Evolutionary conservation across 192 early-diverging fungal species (phyloP).

Genomic region (Coemansia sp.): DNA sequence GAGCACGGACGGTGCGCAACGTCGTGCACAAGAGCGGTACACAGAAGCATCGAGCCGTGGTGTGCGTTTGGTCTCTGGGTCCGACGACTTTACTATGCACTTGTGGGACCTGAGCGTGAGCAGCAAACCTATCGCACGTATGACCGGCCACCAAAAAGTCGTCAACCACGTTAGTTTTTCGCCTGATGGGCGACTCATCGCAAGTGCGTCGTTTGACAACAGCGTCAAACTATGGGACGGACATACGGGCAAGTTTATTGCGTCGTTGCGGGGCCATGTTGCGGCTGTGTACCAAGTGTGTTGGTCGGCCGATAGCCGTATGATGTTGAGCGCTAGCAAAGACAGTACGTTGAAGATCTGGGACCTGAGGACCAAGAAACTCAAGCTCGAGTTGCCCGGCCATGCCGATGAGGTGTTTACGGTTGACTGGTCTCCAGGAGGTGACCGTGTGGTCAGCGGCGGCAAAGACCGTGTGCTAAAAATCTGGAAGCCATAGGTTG

Average conservation of each 20-base stretch:
- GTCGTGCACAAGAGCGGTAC: slow-evolving; percentile 78
- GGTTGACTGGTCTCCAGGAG: slow-evolving; percentile 93
- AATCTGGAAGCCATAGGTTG: slow-evolving; percentile 64
- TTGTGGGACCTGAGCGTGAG: slow-evolving; percentile 84
- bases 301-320: slow-evolving; percentile 91
- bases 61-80: slow-evolving; percentile 87
- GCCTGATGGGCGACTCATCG: slow-evolving; percentile 84
- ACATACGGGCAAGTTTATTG: slow-evolving; percentile 81
- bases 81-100: slow-evolving; percentile 97
- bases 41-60: slow-evolving; percentile 63
- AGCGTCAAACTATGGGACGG: slow-evolving; percentile 98
- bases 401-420: slow-evolving; percentile 95
- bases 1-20: slow-evolving; percentile 67
- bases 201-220: slow-evolving; percentile 95
- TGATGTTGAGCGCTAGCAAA: slow-evolving; percentile 85
- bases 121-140: slow-evolving; percentile 78
- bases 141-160: slow-evolving; percentile 94
- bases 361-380: slow-evolving; percentile 87
- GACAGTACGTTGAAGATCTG: slow-evolving; percentile 94
- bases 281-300: slow-evolving; percentile 94
- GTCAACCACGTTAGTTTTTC: slow-evolving; percentile 95
- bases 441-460: slow-evolving; percentile 89
- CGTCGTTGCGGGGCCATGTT: slow-evolving; percentile 92
- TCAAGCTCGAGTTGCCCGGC: slow-evolving; percentile 93
- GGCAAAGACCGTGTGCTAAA: slow-evolving; percentile 91